Base-by-base conservation (phyloP, 805 yeast species). In the Helenozyma rhizophorensis region DNA sequence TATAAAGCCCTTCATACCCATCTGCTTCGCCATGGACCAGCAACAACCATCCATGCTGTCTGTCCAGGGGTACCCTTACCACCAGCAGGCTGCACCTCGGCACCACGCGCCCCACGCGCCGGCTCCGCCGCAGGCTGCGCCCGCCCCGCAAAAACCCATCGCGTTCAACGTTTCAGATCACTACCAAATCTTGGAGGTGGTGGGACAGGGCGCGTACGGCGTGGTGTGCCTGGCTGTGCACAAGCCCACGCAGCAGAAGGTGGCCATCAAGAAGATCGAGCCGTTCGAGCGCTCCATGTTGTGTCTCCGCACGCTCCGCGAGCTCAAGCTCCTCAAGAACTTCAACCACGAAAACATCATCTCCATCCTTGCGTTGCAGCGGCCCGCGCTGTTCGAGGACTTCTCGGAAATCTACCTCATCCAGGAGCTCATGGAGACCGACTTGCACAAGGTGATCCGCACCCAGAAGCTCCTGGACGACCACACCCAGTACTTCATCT, bases 191-290 rank as follows among this genome's bases (percentile, higher is more conserved):
- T 68, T 80, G 32, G 87, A 85, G 45, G 75, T 90, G 11, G 80
- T 90, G 2, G 97, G 97, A 7, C 95, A 88, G 58, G 97, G 97
- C 13, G 97, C 97, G 0, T 90, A 90, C 54, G 97, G 97, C 5
- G 78, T 89, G 9, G 97, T 90, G 9, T 80, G 96, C 57, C 77
- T 90, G 9, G 97, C 97, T 0, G 61, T 80, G 9, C 96, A 90
- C 59, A 75, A 76, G 50, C 95, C 96, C 5, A 75, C 93, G 1
- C 81, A 82, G 34, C 89, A 83, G 47, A 78, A 78, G 43, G 97
- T 90, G n/a, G 97, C 97, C 25, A 88, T 90, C 51, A 90, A 90
- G 60, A 90, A 89, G 62, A 87, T 90, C 43, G 83, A 83, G 53
- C 97, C 97, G 9, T 90, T 90, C 54, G 94, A 83, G 48, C 74